Evolutionary conservation across 805 yeast species (phyloP).

Genomic region (Saccharomycopsis fibuligera): DNA sequence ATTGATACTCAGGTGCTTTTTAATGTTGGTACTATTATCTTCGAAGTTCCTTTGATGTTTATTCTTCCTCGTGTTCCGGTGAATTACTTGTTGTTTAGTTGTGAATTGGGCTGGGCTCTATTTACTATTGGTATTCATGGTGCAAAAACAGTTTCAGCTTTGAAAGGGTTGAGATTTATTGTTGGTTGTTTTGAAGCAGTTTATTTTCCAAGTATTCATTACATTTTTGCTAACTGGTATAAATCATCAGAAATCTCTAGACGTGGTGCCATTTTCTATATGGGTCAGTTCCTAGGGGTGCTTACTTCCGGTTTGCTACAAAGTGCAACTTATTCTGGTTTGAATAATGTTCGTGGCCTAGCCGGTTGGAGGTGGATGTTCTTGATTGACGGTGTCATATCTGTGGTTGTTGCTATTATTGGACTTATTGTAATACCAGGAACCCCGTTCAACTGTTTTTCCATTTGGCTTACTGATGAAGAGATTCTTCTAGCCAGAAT

Average conservation of each 20-base stretch:
- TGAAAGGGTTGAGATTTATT: constrained; percentile 59
- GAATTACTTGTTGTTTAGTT: constrained; percentile 43
- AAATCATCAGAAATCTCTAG: constrained; percentile 50
- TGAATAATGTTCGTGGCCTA: constrained; percentile 47
- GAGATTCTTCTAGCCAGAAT: constrained; percentile 50
- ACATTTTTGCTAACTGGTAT: constrained; percentile 53
- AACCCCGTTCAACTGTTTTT: constrained; percentile 55
- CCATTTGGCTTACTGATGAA: constrained; percentile 49
- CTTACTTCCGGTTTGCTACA: constrained; percentile 59
- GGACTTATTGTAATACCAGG: constrained; percentile 45
- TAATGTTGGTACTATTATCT: constrained; percentile 51
- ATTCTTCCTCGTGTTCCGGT: constrained; percentile 50
- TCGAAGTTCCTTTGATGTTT: constrained; percentile 58
- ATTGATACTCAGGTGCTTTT: constrained; percentile 53
- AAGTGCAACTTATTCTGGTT: constrained; percentile 41
- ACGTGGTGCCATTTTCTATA: constrained; percentile 55
- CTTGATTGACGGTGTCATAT: constrained; percentile 49
- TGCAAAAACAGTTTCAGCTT: constrained; percentile 41
- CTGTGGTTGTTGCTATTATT: constrained; percentile 11
- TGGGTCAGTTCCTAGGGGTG: constrained; percentile 58
- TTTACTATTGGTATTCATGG: constrained; percentile 52
- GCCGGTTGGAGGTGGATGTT: constrained; percentile 73
- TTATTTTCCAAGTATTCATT: constrained; percentile 58
- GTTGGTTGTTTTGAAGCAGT: constrained; percentile 68
- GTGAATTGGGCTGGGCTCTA: constrained; percentile 64